phyloP scores from a whole-genome alignment of 495 filamentous ascomycete genomes.

The Daldinia decipiens region DNA sequence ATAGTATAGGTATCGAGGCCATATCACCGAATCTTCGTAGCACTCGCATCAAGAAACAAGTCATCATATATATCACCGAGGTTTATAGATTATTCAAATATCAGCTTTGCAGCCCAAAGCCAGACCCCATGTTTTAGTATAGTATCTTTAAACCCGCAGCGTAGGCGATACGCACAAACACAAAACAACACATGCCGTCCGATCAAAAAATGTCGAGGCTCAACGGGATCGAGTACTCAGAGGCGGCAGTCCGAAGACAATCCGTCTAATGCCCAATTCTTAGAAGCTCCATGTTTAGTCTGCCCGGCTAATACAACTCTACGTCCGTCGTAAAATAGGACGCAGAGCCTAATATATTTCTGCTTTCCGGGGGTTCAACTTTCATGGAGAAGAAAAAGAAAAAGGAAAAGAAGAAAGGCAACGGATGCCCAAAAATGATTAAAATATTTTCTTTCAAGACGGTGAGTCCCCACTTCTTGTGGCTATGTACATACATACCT shows the following conservation, averaged over 20 bases:
- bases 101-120: background rate
- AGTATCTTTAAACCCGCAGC: background rate
- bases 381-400: slow-evolving; percentile 52
- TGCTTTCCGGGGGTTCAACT: slow-evolving; percentile 58
- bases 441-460: slow-evolving; percentile 23
- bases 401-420: slow-evolving; percentile 29
- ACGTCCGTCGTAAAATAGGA: slow-evolving; percentile 46
- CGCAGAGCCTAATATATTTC: slow-evolving; percentile 57
- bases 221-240: slow-evolving; percentile 62
- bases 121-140: background rate
- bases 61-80: no score
- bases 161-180: background rate
- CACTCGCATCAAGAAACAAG: background rate
- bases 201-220: slow-evolving; percentile 56
- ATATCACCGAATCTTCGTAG: background rate
- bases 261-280: slow-evolving; percentile 61
- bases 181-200: background rate
- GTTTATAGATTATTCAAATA: no score
- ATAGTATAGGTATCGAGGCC: background rate
- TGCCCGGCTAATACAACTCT: slow-evolving; percentile 63
- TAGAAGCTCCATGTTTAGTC: slow-evolving; percentile 58
- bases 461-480: slow-evolving; percentile 21
- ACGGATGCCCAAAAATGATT: slow-evolving; percentile 4
- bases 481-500: no score
- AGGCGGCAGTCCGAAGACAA: slow-evolving; percentile 41